Conservation (phyloP, 768 basidiomycete genomes). For the Leccinum sublutescens region DNA sequence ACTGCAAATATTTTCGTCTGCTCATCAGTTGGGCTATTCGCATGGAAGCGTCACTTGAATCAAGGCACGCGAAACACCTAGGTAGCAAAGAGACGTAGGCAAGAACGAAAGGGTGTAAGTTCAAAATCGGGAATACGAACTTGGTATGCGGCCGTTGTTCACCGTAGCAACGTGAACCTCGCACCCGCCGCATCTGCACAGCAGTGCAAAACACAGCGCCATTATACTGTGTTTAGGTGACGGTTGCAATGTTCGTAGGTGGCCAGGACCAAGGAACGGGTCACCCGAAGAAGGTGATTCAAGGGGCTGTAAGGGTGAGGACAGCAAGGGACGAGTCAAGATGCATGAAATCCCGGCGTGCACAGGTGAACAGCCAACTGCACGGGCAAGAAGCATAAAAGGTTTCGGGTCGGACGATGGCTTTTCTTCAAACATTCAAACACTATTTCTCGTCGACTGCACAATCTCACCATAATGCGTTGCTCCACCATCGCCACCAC, state of each 20-base stretch:
- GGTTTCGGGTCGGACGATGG: neutral
- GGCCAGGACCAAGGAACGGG: neutral
- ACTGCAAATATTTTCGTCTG: neutral
- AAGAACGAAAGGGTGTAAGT: neutral
- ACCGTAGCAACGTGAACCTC: constrained; percentile 7
- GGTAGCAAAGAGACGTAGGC: neutral
- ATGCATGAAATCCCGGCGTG: constrained; percentile 1
- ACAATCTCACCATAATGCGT: constrained; percentile 18
- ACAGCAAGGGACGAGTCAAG: neutral
- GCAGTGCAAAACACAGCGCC: constrained; percentile 9
- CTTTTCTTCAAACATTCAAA: constrained; percentile 1
- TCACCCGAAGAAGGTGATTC: constrained; percentile 2
- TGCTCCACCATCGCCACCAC: constrained; percentile 1
- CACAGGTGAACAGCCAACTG: constrained; percentile 13
- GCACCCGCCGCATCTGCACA: constrained; percentile 1
- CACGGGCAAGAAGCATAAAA: constrained; percentile 14
- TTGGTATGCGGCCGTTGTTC: neutral
- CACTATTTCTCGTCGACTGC: neutral
- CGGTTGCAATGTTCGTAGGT: neutral
- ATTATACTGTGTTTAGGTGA: neutral
- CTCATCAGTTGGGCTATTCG: neutral
- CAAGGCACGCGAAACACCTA: neutral
- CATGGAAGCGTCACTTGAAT: neutral
- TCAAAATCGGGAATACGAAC: neutral
- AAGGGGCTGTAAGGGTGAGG: neutral